These are phyloP conservation scores for Epichloe uncinata DNA, from an alignment of 2,329 filamentous ascomycete genomes.

Conservation along the genomic window DNA sequence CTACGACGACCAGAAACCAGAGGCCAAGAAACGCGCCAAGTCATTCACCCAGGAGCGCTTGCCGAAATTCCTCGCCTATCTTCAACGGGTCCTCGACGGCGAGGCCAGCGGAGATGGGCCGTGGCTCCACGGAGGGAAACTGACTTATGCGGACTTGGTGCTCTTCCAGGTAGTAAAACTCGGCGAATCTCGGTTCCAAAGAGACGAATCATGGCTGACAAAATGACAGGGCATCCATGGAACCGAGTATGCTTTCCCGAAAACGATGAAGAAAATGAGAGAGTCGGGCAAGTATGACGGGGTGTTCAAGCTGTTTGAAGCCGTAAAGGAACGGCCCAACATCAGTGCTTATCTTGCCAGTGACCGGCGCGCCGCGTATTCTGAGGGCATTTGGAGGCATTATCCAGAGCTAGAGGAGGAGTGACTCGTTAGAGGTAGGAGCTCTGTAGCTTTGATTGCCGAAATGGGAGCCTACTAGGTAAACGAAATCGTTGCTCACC, in stretches of 20 bases:
- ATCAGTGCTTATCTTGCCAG: conserved; percentile 59
- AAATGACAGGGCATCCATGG: conserved; percentile 37
- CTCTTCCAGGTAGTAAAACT: conserved; percentile 47
- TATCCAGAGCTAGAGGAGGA: conserved; percentile 57
- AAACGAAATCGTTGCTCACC: too few species aligned
- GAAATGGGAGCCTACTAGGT: too few species aligned
- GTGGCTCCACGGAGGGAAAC: conserved; percentile 48
- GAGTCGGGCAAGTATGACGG: conserved; percentile 41
- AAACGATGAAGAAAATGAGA: conserved; percentile 43
- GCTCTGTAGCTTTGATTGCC: too few species aligned
- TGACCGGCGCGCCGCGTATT: conserved; percentile 47
- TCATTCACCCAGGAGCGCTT: conserved; percentile 49
- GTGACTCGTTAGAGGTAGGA: background rate
- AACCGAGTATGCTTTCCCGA: conserved; percentile 54
- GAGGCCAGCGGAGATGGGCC: conserved; percentile 44
- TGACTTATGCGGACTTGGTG: conserved; percentile 63
- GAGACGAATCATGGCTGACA: conserved; percentile 3
- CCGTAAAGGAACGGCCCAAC: conserved; percentile 46
- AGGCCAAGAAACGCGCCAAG: conserved; percentile 42
- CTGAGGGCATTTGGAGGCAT: conserved; percentile 53
- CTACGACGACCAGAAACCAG: conserved; percentile 65
- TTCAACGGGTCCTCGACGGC: conserved; percentile 48
- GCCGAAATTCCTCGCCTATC: conserved; percentile 60
- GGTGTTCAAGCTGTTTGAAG: conserved; percentile 51
- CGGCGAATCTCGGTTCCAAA: background rate